Evolutionary conservation across 2,329 filamentous ascomycete genomes (phyloP).

Genomic region (Claviceps sp.): DNA sequence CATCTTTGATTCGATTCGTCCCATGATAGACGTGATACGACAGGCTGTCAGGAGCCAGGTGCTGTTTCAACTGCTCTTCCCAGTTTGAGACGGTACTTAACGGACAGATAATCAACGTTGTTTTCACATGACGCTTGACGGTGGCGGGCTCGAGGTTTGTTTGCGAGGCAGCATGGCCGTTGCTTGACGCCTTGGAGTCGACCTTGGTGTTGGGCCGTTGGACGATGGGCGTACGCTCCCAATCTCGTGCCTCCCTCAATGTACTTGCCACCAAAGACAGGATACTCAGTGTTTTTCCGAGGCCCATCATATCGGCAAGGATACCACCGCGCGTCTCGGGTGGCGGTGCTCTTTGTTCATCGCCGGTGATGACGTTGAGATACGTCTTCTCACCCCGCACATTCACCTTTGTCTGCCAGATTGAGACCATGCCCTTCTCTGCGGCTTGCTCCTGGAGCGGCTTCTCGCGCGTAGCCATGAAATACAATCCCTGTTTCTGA

Average conservation of each 20-base stretch:
- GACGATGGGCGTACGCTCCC: constrained; percentile 39
- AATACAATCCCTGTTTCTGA: constrained; percentile 81
- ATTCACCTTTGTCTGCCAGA: constrained; percentile 56
- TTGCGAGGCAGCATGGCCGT: constrained; percentile 15
- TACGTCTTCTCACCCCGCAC: constrained; percentile 45
- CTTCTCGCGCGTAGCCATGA: constrained; percentile 70
- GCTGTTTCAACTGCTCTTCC: constrained; percentile 81
- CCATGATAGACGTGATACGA: constrained; percentile 82
- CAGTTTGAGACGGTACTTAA: constrained; percentile 88
- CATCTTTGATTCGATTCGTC: constrained; percentile 55
- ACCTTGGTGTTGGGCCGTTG: constrained; percentile 30
- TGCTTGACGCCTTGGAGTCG: constrained; percentile 24
- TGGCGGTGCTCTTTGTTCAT: constrained; percentile 45
- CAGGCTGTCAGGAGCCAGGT: constrained; percentile 52
- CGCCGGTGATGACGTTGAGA: constrained; percentile 75
- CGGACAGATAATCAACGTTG: constrained; percentile 78
- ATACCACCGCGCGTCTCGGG: constrained; percentile 60
- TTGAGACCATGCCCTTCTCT: constrained; percentile 52
- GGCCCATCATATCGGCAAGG: constrained; percentile 75
- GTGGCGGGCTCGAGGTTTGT: constrained; percentile 33
- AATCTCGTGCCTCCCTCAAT: constrained; percentile 46
- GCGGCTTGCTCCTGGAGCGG: constrained; percentile 43
- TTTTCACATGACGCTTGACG: constrained; percentile 55
- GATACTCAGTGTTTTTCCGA: constrained; percentile 80
- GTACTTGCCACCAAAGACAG: constrained; percentile 63